Conservation (phyloP, 305 asterid genomes). For the Fraxinus ornus region DNA sequence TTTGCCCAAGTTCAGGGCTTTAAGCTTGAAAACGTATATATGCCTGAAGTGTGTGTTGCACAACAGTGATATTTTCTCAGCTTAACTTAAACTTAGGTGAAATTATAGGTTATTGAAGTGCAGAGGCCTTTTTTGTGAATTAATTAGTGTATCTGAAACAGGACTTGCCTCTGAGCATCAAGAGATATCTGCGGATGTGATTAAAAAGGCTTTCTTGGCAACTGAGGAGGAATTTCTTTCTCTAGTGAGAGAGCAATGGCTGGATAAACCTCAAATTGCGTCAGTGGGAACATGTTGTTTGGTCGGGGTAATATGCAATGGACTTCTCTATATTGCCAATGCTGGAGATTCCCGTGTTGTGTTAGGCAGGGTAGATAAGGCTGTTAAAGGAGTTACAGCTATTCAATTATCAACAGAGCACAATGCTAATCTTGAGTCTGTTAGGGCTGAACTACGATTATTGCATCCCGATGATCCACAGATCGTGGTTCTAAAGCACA, state of each 20-base stretch:
- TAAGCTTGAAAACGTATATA: neutral
- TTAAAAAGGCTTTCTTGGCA: slow-evolving; percentile 73
- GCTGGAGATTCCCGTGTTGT: slow-evolving; percentile 95
- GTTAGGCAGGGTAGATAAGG: slow-evolving; percentile 62
- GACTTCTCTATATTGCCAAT: slow-evolving; percentile 72
- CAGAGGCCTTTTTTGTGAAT: neutral
- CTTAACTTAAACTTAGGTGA: neutral
- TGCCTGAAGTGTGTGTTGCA: neutral
- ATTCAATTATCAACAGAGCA: slow-evolving; percentile 79
- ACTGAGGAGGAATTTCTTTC: slow-evolving; percentile 83
- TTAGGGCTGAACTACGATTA: slow-evolving; percentile 67
- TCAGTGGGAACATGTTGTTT: slow-evolving; percentile 94
- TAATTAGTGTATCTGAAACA: slow-evolving; percentile 33
- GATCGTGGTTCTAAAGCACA: slow-evolving; percentile 80
- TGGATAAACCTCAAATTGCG: slow-evolving; percentile 67
- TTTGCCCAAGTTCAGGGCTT: neutral
- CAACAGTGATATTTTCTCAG: neutral
- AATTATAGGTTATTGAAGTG: neutral
- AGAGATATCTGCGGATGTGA: slow-evolving; percentile 63
- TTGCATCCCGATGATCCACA: slow-evolving; percentile 82
- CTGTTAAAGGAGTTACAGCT: slow-evolving; percentile 55
- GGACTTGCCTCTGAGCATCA: slow-evolving; percentile 65
- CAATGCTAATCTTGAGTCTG: slow-evolving; percentile 68
- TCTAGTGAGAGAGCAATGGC: slow-evolving; percentile 73
- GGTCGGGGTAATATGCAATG: slow-evolving; percentile 74